Evolutionary conservation across 106 monocot species (phyloP).

Genomic region (Vanilla planifolia): DNA sequence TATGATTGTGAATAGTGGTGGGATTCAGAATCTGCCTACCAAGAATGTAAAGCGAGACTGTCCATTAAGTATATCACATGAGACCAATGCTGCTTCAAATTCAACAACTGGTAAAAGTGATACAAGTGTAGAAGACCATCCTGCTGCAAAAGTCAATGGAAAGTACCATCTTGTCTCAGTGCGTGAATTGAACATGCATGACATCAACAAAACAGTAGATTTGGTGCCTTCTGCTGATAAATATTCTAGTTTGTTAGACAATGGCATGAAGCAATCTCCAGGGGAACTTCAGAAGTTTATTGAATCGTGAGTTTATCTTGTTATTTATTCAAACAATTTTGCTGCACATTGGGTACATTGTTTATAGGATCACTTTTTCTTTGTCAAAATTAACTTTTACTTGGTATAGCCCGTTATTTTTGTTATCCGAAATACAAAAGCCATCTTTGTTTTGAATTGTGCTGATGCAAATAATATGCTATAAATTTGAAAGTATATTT

Average conservation of each 20-base stretch:
- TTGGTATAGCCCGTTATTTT: too few relatives aligned
- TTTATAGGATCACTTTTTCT: background rate
- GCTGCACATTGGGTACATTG: background rate
- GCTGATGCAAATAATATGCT: background rate
- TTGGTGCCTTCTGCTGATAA: conserved; percentile 6
- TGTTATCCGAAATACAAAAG: too few relatives aligned
- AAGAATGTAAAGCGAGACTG: conserved; percentile 16
- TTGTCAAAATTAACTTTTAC: too few relatives aligned
- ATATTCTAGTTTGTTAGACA: background rate
- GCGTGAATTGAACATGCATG: conserved; percentile 30
- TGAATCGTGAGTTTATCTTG: conserved; percentile 51
- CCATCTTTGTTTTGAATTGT: background rate
- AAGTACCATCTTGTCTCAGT: conserved; percentile 3
- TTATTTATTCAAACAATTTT: background rate
- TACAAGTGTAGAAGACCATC: conserved; percentile 17
- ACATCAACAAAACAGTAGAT: conserved; percentile 10
- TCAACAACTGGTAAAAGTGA: conserved; percentile 5
- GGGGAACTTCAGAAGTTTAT: conserved; percentile 59
- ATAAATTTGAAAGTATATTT: background rate
- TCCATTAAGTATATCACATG: background rate
- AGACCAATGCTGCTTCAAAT: conserved; percentile 4
- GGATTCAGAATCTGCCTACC: conserved; percentile 14
- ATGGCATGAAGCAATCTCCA: conserved; percentile 11
- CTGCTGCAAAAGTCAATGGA: background rate
- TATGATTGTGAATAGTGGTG: conserved; percentile 8